Evolutionary conservation across 805 yeast species (phyloP), one percentile per base, ranked within the genome.

Genomic region (Zygotorulaspora sp.): DNA sequence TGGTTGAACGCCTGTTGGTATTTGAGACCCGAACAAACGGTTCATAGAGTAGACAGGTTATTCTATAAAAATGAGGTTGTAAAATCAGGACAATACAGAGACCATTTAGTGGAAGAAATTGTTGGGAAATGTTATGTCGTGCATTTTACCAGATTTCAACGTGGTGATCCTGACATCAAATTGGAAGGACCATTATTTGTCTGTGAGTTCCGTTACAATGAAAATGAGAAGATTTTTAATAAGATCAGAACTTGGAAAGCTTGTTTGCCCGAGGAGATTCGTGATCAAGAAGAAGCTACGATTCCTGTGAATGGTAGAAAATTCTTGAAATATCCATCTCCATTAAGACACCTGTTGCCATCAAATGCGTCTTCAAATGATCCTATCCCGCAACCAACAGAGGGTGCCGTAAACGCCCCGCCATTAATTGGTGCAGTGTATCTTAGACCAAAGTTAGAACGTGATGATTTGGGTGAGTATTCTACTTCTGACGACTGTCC

Each of bases 171-270:
- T 13, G 87, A 81, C 10, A 71, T 82, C 34, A 83, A 85, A 14
- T 71, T 71, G 39, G 90, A 86, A 36, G 83, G 86, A 3, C 90
- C 92, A 5, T 74, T 94, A 57, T 92, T 88, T 63, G 81, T 92
- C 50, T 92, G 97, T 67, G 98, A 92, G 63, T 85, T 78, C 61
- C 79, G 98, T 55, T 92, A 89, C 65, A 90, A 90, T 58, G 97
- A 90, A 58, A 72, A 77, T 38, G 95, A 86, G 53, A 85, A 86
- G 61, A 80, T 80, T 19, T 92, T 92, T 71, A 92, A 90, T 64
- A 83, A 90, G 58, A 92, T 92, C 53, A 76, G 97, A 57, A 90
- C 98, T 2, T 92, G 98, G 98, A 90, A 87, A 63, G 97, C 97
- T 5, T 92, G 97, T 68, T 72, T 92, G 49, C 98, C 98, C 0